Evolutionary conservation across 2,329 filamentous ascomycete species (phyloP), one percentile per base, ranked within the genome.

Genomic region (Penicillium frequentans): DNA sequence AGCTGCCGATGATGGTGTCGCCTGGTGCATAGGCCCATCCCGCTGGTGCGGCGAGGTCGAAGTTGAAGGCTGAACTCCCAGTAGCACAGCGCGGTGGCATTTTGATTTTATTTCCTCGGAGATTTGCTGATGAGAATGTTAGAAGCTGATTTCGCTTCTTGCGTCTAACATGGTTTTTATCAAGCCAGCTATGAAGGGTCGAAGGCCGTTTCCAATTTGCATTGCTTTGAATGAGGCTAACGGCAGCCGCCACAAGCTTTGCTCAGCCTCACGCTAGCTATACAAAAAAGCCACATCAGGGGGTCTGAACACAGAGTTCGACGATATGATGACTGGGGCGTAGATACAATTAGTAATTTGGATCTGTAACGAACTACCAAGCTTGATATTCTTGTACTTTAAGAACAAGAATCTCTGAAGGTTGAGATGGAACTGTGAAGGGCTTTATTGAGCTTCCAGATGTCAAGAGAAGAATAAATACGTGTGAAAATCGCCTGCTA

Each of bases 1-100:
- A 35, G 49, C 56, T 57, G 33, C 63, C 63, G 42, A 63, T 61
- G 48, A 67, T 60, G 10, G 56, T 63, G 49, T 65, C 63, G 9
- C 64, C 61, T 3, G 59, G 37, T 21, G 52, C 37, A 51, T 55
- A 64, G 9, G 52, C 49, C 61, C 63, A 63, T 10, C 50, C 55
- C 1, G 52, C 50, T 5, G 63, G 64, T 13, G 61, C 55, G 13
- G 60, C 58, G n/a, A 66, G 27, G 27, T 61, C 58, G 37, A 66
- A 54, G 24, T 52, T 52, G 3, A 53, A 50, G 16, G 31, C 48
- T 29, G 26, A 6, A 19, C 33, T 29, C 10, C 48, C 48, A 33
- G 19, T 16, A 11, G 13, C 2, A 0, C 9, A 7, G 9, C 16
- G 29, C n/a, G 1, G 29, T 5, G 47, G 47, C 47, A 49, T 49